Evolutionary conservation across 2,329 filamentous ascomycete species (phyloP), one percentile per base, ranked within the genome.

Genomic region (Cladosporium sp.): DNA sequence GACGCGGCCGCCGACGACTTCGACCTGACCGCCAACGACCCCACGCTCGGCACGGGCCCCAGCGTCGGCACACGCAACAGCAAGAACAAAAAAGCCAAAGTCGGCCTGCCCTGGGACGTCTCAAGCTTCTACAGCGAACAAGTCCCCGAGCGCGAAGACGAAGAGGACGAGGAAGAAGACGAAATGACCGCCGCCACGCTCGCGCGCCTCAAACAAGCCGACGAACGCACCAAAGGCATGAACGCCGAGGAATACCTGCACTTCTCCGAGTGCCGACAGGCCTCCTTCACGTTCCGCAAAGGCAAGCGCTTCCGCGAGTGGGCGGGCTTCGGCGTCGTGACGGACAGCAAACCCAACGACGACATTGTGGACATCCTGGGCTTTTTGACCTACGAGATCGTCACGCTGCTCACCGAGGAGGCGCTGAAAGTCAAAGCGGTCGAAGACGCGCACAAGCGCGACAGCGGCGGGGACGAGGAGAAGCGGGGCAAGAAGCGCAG

Each of bases 351-450:
- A 73, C 93, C 93, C 0, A 95, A 92, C 52, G 93, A 99, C 67
- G 93, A 99, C 58, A 96, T 99, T 56, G 91, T 99, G 61, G 93
- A 99, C 66, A 97, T 99, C 56, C 80, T 99, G 7, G 93, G 93
- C 15, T 99, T 99, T 72, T 71, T 99, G 62, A 99, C 93, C 0
- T 99, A 97, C 60, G 93, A 99, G 69, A 97, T 99, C 72, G 93
- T 99, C 17, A 93, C 97, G 74, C 95, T 91, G 1, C 78, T 99
- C 39, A 99, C 93, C 0, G 93, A 99, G 68, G 89, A 96, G 69
- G 93, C 93, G 1, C 80, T 99, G 62, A 91, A 89, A 70, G 92
- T 96, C 71, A 99, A 99, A 71, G 89, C 95, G 63, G 88, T 91
- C 58, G 93, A 97, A 68, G 93, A 99, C 64, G 74, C 88, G 47